Base-by-base conservation (phyloP, 768 basidiomycete species). In the Russula ochroleuca region DNA sequence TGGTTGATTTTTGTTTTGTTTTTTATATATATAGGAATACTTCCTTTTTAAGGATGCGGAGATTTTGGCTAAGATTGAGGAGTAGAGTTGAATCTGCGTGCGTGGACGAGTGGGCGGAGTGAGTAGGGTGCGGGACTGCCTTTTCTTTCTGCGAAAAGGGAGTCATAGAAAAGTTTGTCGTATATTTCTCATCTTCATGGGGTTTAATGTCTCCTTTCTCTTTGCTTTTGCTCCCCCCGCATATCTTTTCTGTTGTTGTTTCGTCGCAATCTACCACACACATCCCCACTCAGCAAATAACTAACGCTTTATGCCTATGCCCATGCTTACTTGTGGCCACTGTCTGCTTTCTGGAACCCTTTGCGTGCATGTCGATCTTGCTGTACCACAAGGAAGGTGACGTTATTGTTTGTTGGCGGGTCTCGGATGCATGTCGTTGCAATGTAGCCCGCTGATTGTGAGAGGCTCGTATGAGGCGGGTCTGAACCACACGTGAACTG, bases 21-120 rank as follows among this genome's bases (percentile, higher is more conserved):
- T 17, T 31, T 17, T 45, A 4, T 17, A 11, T 5, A 5, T 31
- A 6, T 70, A 98, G 94, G 96, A 99, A 73, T 99, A 90, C 77
- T 89, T 83, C 80, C 78, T 99, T 63, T 98, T 95, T 87, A 90
- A 87, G 78, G 96, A 98, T 77, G 75, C 84, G 28, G 95, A 98
- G 72, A 97, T 99, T 73, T 83, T 98, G 58, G 96, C 96, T 63
- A 97, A 95, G 81, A 94, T 98, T 71, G 83, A 88, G 75, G 95
- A 97, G 80, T 97, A 57, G 53, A 38, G 47, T n/a, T 25, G 48
- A 21, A 40, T 8, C 3, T n/a, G 1, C 7, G 28, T 21, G n/a
- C n/a, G 21, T 13, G 8, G n/a, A 13, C 10, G 52, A 6, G n/a
- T 9, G 21, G 6, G 19, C 0, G 35, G 17, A 10, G 50, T 7